Percentiles rank a stretch among this genome's conserved stretches.
These are phyloP conservation scores for Fomitopsis pinicola DNA, from an alignment of 1,284 basidiomycete species.

Conservation along the genomic window DNA sequence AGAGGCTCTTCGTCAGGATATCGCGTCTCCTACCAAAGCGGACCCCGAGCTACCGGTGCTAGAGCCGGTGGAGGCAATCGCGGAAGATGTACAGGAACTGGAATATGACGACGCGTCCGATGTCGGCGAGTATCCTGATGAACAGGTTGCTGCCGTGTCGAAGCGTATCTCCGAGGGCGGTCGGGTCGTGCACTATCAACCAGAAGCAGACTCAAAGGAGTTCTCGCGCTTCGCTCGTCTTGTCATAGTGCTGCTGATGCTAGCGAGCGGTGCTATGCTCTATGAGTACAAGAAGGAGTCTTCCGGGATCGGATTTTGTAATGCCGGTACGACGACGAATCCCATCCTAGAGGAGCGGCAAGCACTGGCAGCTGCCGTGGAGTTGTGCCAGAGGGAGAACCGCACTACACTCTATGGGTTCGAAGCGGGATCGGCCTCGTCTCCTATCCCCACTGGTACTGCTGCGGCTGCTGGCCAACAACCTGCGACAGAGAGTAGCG, in stretches of 20 bases:
- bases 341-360: conserved; percentile 47
- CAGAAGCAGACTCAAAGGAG: conserved; percentile 14
- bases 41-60: conserved; percentile 2
- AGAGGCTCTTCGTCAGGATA: conserved; percentile 7
- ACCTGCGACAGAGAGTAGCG: conserved; percentile 13
- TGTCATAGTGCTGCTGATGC: conserved; percentile 33
- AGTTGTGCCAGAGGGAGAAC: conserved; percentile 59
- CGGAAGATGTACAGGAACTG: conserved; percentile 20
- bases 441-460: conserved; percentile 14
- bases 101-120: conserved; percentile 21
- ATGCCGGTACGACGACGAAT: conserved; percentile 64
- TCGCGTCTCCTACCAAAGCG: conserved; percentile 10
- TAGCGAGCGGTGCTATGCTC: conserved; percentile 37
- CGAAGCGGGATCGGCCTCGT: conserved; percentile 13
- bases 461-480: conserved; percentile 1
- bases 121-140: conserved; percentile 10
- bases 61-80: background rate
- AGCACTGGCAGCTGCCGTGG: conserved; percentile 40
- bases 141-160: conserved; percentile 29
- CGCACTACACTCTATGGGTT: conserved; percentile 37
- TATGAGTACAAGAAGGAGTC: conserved; percentile 65
- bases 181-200: conserved; percentile 14
- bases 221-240: conserved; percentile 29
- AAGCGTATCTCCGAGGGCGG: conserved; percentile 33
- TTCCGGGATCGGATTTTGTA: conserved; percentile 78